A percentile compares a stretch with the other conserved stretches of the same genome.
Conservation (phyloP, 495 filamentous ascomycete genomes). For the Aspergillus conjunctus region DNA sequence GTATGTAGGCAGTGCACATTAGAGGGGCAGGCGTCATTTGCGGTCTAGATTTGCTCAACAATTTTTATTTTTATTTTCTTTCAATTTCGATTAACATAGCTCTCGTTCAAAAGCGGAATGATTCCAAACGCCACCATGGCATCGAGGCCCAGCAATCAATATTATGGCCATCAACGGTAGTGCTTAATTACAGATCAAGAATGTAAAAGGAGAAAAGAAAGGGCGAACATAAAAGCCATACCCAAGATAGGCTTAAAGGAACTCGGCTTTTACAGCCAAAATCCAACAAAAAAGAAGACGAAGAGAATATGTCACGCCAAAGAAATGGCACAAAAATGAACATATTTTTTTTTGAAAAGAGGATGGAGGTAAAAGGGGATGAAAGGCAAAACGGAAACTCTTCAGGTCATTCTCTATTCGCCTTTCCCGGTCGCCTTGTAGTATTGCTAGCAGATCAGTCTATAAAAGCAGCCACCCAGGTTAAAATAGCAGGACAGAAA, state of each 20-base stretch:
- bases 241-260: not conserved
- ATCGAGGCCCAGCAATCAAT: not conserved
- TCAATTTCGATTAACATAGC: too few relatives aligned
- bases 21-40: too few relatives aligned
- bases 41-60: too few relatives aligned
- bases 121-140: not conserved
- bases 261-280: not conserved
- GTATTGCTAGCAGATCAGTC: constrained; percentile 28
- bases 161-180: constrained; percentile 1
- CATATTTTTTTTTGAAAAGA: not conserved
- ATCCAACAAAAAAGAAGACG: constrained; percentile 3
- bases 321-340: constrained; percentile 6
- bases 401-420: constrained; percentile 27
- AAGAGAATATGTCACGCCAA: constrained; percentile 10
- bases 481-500: constrained; percentile 17
- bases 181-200: not conserved
- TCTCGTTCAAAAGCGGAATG: not conserved
- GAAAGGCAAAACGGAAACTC: not conserved
- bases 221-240: not conserved
- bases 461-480: constrained; percentile 28
- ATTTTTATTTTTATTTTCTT: too few relatives aligned
- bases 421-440: constrained; percentile 15
- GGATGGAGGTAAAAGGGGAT: not conserved
- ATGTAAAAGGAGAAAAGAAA: not conserved
- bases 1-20: too few relatives aligned